A percentile compares a stretch with the other conserved stretches of the same genome.
phyloP scores from a whole-genome alignment of 2,329 filamentous ascomycete genomes.

The Thielaviopsis punctulata region DNA sequence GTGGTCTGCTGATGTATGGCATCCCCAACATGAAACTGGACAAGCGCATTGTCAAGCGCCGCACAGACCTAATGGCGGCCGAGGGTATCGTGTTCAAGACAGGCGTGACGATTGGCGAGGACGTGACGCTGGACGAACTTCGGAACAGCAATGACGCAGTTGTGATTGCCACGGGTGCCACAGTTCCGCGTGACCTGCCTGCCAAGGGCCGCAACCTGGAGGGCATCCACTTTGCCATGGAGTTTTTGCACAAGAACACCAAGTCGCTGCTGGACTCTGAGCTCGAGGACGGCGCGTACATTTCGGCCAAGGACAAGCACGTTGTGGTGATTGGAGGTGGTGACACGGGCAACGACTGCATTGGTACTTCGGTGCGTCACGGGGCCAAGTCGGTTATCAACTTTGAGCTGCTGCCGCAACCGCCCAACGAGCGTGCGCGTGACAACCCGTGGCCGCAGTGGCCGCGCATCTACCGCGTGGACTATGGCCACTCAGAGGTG shows the following conservation, averaged over 20 bases:
- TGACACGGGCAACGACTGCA: constrained; percentile 96
- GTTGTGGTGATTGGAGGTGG: constrained; percentile 94
- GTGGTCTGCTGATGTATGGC: constrained; percentile 92
- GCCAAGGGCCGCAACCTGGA: constrained; percentile 78
- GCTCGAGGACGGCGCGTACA: constrained; percentile 67
- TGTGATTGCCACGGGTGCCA: constrained; percentile 80
- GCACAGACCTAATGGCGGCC: constrained; percentile 83
- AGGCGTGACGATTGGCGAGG: constrained; percentile 52
- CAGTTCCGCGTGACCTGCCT: constrained; percentile 79
- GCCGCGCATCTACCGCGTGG: constrained; percentile 95
- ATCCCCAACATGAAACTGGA: constrained; percentile 99
- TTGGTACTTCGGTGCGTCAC: constrained; percentile 88
- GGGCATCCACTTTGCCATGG: constrained; percentile 91
- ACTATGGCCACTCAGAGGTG: constrained; percentile 92
- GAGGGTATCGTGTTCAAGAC: constrained; percentile 77
- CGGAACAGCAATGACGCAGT: constrained; percentile 65
- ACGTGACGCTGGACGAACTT: constrained; percentile 53
- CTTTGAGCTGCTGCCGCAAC: constrained; percentile 89
- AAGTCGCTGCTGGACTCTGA: constrained; percentile 91
- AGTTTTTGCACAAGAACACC: constrained; percentile 94
- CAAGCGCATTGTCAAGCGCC: constrained; percentile 90
- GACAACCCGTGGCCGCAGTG: constrained; percentile 99
- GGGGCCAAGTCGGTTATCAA: constrained; percentile 92
- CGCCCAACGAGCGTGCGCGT: constrained; percentile 70
- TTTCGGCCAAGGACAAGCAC: constrained; percentile 88